Evolutionary conservation across 768 basidiomycete species (phyloP).

Genomic region (Leccinum arenicola): DNA sequence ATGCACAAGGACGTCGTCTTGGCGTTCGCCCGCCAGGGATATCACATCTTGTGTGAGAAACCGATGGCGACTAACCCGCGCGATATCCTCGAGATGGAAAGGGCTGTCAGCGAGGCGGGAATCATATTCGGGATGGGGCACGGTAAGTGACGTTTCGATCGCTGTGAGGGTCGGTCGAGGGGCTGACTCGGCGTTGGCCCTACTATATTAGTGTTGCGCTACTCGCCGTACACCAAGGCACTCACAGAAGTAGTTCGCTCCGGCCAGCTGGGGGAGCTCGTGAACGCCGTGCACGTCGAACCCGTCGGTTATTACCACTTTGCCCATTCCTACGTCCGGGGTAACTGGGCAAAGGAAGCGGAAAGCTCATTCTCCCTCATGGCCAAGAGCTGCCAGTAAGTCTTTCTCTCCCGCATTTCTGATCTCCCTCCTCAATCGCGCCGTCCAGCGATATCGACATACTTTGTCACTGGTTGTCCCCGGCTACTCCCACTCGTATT

Average conservation of each 20-base stretch:
- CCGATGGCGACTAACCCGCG: slow-evolving; percentile 79
- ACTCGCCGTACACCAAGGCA: slow-evolving; percentile 78
- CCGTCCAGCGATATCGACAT: slow-evolving; percentile 76
- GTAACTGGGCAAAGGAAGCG: slow-evolving; percentile 70
- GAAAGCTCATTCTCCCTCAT: slow-evolving; percentile 78
- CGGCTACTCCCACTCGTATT: slow-evolving; percentile 60
- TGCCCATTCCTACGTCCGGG: slow-evolving; percentile 86
- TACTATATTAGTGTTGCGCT: slow-evolving; percentile 63
- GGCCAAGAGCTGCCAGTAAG: slow-evolving; percentile 90
- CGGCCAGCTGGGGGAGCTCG: slow-evolving; percentile 66
- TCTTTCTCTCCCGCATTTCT: slow-evolving; percentile 9
- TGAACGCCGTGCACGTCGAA: slow-evolving; percentile 83
- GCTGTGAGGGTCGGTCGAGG: not conserved
- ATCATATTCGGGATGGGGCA: slow-evolving; percentile 87
- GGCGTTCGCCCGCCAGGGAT: slow-evolving; percentile 78
- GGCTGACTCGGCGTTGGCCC: not conserved
- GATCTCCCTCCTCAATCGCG: not conserved
- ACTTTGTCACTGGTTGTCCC: slow-evolving; percentile 72
- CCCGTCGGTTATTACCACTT: slow-evolving; percentile 88
- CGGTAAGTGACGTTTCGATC: slow-evolving; percentile 48
- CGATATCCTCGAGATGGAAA: slow-evolving; percentile 75
- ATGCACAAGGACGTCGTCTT: slow-evolving; percentile 73
- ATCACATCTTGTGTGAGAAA: slow-evolving; percentile 90
- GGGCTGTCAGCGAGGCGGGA: slow-evolving; percentile 62
- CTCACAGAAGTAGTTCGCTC: slow-evolving; percentile 70